A percentile compares a stretch with the other conserved stretches of the same genome.
Evolutionary conservation across 176 grass and related monocot genomes (phyloP).

Genomic region (Avena eriantha): DNA sequence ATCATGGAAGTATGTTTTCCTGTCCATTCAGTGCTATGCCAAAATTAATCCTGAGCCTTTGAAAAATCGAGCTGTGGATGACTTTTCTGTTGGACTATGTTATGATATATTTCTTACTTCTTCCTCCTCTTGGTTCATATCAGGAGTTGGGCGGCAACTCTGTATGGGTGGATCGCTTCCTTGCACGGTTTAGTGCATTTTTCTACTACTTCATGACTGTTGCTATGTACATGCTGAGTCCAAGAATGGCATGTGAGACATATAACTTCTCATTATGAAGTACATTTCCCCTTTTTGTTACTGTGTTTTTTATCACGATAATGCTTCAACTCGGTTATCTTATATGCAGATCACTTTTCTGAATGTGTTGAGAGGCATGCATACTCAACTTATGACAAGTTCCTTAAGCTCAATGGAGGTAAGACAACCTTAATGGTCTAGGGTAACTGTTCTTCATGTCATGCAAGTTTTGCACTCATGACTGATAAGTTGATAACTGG

Average conservation of each 20-base stretch:
- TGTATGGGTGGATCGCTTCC: slow-evolving; percentile 71
- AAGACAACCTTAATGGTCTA: background rate
- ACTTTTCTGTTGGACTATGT: background rate
- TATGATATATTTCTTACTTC: background rate
- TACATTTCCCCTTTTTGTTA: slow-evolving; percentile 32
- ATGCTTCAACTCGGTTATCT: background rate
- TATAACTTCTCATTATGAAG: slow-evolving; percentile 14
- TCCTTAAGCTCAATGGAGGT: slow-evolving; percentile 80
- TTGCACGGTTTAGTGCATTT: slow-evolving; percentile 68
- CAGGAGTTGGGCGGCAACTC: slow-evolving; percentile 89
- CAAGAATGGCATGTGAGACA: slow-evolving; percentile 93
- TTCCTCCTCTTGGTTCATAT: slow-evolving; percentile 32
- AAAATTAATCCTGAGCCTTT: background rate
- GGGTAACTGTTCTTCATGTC: background rate
- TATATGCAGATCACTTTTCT: slow-evolving; percentile 83
- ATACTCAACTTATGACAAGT: slow-evolving; percentile 94
- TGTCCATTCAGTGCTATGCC: background rate
- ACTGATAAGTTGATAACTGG: background rate
- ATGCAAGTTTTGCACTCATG: background rate
- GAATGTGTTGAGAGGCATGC: slow-evolving; percentile 97
- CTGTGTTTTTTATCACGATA: background rate
- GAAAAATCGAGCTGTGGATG: background rate
- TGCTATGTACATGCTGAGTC: slow-evolving; percentile 88
- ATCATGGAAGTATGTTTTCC: slow-evolving; percentile 83
- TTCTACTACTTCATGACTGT: slow-evolving; percentile 96